Base-by-base conservation (phyloP, 1,284 basidiomycete species). In the Thelephora terrestris region DNA sequence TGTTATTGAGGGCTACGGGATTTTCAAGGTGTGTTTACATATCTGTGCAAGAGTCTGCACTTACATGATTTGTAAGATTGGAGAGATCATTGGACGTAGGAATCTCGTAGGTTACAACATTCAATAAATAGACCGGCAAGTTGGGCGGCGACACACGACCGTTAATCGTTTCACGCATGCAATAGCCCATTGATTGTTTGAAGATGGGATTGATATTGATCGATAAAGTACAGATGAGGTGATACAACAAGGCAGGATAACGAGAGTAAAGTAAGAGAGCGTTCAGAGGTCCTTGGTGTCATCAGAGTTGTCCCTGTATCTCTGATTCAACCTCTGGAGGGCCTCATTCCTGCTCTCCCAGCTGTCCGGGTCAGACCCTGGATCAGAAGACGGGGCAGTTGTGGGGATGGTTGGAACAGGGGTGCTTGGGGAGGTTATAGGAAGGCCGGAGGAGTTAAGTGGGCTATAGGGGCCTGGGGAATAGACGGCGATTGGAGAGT, bases 31-130 rank as follows among this genome's bases (percentile, higher is more conserved):
- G 52, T 43, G 75, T 63, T 21, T 34, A 39, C 34, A 9, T n/a
- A 20, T 38, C 5, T n/a, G 12, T 43, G 23, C 47, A n/a, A n/a
- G n/a, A n/a, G n/a, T n/a, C n/a, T 32, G 16, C 47, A 23, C 43
- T 37, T 18, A 23, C 23, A 10, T n/a, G 2, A 16, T 27, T 36
- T 17, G 45, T n/a, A 66, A 89, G 79, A 79, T 96, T 71, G 92
- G 92, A 50, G 91, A 96, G 69, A 94, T 95, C 55, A 62, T 94
- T 57, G 91, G 91, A 42, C 77, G 89, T 57, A 79, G 89, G 66
- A 80, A 80, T 69, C 63, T 94, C 42, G 75, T 94, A 59, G 91
- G 91, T 42, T 95, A 95, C 74, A 81, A 82, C 52, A 60, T 85
- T 54, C 70, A 85, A 58, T 84, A 81, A 71, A 72, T 32, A 32